Percentiles rank a stretch among this genome's conserved stretches.
These are phyloP conservation scores for Tetradesmus lagerheimii DNA, from an alignment of 139 green algal genomes.

Conservation along the genomic window DNA sequence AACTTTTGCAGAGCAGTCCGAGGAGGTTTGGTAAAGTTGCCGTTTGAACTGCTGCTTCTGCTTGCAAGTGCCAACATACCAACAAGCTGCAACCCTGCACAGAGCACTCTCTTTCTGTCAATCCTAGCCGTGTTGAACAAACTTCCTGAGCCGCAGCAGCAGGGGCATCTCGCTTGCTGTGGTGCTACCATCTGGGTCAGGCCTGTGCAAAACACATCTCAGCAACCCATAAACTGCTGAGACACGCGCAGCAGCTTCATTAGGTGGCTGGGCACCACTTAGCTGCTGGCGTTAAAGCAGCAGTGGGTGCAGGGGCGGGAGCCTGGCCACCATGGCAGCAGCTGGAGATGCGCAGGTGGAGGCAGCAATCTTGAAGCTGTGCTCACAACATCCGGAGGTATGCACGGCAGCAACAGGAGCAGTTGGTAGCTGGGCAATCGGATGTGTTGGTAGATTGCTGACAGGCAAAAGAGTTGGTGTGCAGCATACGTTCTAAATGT, in stretches of 20 bases:
- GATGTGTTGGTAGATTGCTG: too few species aligned
- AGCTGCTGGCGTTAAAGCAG: background rate
- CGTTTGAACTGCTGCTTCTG: background rate
- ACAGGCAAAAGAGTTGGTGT: too few species aligned
- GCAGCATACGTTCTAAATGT: too few species aligned
- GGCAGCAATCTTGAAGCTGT: constrained; percentile 20
- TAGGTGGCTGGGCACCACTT: background rate
- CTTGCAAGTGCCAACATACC: background rate
- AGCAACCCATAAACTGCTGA: background rate
- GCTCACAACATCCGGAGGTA: constrained; percentile 15
- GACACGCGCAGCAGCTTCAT: too few species aligned
- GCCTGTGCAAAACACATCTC: background rate
- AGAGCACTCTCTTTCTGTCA: too few species aligned
- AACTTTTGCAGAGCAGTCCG: background rate
- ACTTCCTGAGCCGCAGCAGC: background rate
- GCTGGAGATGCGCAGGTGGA: background rate
- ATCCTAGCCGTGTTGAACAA: too few species aligned
- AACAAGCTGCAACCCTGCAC: background rate
- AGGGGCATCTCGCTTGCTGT: background rate
- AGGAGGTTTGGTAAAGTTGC: background rate
- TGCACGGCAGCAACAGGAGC: background rate
- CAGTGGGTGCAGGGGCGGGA: background rate
- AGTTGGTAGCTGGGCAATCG: background rate
- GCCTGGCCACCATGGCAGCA: background rate
- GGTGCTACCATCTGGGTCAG: background rate